Evolutionary conservation across 192 early-diverging fungal species (phyloP).

Genomic region (Coemansia sp.): DNA sequence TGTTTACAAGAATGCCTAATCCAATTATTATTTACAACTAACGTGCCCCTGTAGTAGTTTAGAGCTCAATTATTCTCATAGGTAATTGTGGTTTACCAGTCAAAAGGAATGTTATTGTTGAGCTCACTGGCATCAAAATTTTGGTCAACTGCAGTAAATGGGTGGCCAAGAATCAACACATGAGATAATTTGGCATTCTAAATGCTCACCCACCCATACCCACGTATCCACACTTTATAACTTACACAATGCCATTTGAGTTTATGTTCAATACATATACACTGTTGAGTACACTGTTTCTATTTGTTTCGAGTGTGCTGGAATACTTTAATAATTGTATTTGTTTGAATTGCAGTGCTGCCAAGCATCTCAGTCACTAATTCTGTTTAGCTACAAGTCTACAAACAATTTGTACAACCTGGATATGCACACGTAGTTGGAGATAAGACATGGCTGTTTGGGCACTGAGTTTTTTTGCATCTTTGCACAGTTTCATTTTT

Average conservation of each 20-base stretch:
- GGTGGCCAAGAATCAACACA: neutral
- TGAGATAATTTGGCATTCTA: neutral
- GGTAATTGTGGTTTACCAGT: neutral
- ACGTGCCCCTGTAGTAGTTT: neutral
- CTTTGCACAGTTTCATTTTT: neutral
- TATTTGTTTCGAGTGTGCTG: neutral
- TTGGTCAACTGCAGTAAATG: no score
- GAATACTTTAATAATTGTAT: neutral
- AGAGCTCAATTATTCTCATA: neutral
- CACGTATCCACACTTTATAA: neutral
- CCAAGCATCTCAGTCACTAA: neutral
- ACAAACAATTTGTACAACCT: neutral
- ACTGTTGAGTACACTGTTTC: neutral
- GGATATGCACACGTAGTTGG: neutral
- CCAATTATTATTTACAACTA: neutral
- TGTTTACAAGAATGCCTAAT: neutral
- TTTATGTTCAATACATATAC: neutral
- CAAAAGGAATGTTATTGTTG: neutral
- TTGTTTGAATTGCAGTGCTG: neutral
- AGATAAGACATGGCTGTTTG: neutral
- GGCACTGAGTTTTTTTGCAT: neutral
- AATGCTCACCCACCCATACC: neutral
- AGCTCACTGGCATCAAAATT: neutral
- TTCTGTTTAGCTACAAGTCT: no score
- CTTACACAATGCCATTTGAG: neutral